Conservation (phyloP, 139 green algal species). For the Chlamydomonas eustigma region DNA sequence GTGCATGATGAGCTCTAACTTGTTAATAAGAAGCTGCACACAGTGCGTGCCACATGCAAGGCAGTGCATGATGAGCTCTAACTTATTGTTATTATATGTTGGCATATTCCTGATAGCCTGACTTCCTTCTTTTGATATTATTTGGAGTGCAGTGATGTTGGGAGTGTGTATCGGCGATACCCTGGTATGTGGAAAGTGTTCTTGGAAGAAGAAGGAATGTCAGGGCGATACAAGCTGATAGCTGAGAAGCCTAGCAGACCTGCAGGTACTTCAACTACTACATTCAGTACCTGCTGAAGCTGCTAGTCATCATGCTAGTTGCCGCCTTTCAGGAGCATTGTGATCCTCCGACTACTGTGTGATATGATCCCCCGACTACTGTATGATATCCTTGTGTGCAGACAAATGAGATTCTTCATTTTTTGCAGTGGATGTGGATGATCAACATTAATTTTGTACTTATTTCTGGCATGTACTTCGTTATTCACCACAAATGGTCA, state of each 20-base stretch:
- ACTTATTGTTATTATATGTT: slow-evolving; percentile 13
- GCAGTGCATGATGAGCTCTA: too few species aligned
- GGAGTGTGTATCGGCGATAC: slow-evolving; percentile 73
- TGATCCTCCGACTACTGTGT: neutral
- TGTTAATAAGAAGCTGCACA: too few species aligned
- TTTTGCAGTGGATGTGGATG: neutral
- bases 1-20: too few species aligned
- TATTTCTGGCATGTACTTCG: neutral
- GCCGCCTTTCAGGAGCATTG: neutral
- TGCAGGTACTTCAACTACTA: neutral
- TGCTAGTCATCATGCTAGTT: neutral
- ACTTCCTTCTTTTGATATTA: neutral
- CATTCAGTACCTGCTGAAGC: too few species aligned
- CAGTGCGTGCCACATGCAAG: too few species aligned
- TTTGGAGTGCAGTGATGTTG: slow-evolving; percentile 39
- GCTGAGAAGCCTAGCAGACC: slow-evolving; percentile 10
- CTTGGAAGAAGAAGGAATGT: slow-evolving; percentile 9
- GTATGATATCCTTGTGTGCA: neutral
- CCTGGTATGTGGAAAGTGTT: slow-evolving; percentile 44
- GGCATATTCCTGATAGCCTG: slow-evolving; percentile 3
- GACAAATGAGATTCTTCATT: neutral
- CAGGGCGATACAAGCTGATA: slow-evolving; percentile 18
- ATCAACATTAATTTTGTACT: neutral
- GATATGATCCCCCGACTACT: neutral
- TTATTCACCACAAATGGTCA: neutral